phyloP scores from a whole-genome alignment of 164 flowering plant genomes.

The Stephania cephalantha region DNA sequence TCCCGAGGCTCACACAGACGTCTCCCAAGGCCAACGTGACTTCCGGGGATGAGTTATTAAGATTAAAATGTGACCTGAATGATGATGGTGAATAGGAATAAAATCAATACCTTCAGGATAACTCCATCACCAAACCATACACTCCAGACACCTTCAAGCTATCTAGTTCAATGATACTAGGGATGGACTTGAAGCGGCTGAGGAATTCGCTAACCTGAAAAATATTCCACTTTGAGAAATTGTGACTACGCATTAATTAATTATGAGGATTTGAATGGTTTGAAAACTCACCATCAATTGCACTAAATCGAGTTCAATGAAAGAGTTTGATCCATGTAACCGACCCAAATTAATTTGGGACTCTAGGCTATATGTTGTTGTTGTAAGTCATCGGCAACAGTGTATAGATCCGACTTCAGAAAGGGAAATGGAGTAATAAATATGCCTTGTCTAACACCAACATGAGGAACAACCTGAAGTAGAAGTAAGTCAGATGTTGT shows the following conservation, averaged over 20 bases:
- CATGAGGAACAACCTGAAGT: constrained; percentile 57
- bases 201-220: constrained; percentile 69
- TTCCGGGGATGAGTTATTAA: too few relatives aligned
- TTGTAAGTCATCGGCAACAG: constrained; percentile 50
- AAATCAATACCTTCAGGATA: constrained; percentile 61
- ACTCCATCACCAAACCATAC: constrained; percentile 86
- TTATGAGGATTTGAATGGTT: constrained; percentile 38
- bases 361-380: constrained; percentile 17
- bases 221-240: background rate
- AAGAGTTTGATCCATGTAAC: too few relatives aligned
- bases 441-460: background rate
- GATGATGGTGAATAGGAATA: background rate
- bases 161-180: constrained; percentile 88
- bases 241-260: constrained; percentile 3
- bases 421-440: constrained; percentile 9
- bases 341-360: constrained; percentile 86
- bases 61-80: background rate
- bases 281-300: constrained; percentile 32
- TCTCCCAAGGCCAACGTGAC: too few relatives aligned
- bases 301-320: too few relatives aligned
- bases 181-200: constrained; percentile 85
- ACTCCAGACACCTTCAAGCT: constrained; percentile 87
- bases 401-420: constrained; percentile 96
- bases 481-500: constrained; percentile 97
- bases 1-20: too few relatives aligned